A percentile compares a stretch with the other conserved stretches of the same genome.
These are phyloP conservation scores for maize (Zea mays) DNA, from an alignment of 176 grass and related monocot genomes.

Conservation along the genomic window DNA sequence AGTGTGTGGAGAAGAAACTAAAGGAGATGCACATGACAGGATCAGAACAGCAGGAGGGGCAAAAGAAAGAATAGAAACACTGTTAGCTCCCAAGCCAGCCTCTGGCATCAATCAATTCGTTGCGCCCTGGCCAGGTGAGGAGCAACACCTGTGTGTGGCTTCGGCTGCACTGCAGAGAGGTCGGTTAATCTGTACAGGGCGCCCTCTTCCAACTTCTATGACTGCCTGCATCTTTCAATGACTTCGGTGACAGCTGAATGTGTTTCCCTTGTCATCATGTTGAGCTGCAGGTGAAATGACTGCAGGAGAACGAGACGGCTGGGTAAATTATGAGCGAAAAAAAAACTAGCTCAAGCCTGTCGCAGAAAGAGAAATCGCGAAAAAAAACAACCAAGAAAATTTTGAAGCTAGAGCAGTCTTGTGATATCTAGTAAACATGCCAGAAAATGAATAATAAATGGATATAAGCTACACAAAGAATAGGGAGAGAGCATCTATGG, in stretches of 20 bases:
- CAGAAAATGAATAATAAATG: background rate
- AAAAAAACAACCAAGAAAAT: background rate
- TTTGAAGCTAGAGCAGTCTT: background rate
- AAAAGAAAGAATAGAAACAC: constrained; percentile 51
- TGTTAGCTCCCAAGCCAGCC: constrained; percentile 46
- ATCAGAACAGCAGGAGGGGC: background rate
- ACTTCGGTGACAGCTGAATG: constrained; percentile 81
- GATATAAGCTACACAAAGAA: background rate
- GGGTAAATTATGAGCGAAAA: background rate
- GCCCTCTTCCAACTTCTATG: constrained; percentile 56
- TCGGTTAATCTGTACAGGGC: constrained; percentile 67
- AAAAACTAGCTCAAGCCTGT: background rate
- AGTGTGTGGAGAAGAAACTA: background rate
- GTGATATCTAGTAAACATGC: background rate
- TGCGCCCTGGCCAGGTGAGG: constrained; percentile 8
- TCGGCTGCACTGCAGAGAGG: constrained; percentile 27
- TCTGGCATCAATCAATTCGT: constrained; percentile 21
- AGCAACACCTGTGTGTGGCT: constrained; percentile 45
- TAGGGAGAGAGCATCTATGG: background rate
- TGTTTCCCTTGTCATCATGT: constrained; percentile 95
- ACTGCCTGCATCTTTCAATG: constrained; percentile 77
- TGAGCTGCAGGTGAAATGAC: constrained; percentile 95
- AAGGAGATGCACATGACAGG: no score
- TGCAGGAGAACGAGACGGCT: constrained; percentile 31
- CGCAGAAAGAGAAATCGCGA: background rate